Evolutionary conservation across 805 yeast species (phyloP).

Genomic region (Myxozyma monticola): DNA sequence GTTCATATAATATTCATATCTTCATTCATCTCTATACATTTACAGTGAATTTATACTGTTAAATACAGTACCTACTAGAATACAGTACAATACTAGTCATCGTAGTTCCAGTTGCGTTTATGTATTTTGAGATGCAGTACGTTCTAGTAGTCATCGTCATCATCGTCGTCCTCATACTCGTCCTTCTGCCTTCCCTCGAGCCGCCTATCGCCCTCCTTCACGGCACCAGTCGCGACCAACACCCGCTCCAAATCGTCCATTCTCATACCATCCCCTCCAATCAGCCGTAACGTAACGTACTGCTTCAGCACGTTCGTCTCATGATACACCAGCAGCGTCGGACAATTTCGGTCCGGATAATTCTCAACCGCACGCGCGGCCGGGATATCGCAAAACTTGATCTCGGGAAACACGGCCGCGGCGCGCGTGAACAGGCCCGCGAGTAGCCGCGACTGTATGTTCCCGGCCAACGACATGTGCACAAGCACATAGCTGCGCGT

Average conservation of each 20-base stretch:
- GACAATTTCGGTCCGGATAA: conserved; percentile 88
- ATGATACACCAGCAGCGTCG: conserved; percentile 81
- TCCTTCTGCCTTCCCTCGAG: conserved; percentile 37
- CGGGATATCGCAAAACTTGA: conserved; percentile 91
- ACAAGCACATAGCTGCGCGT: conserved; percentile 62
- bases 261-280: conserved; percentile 81
- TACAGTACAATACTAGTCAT: no score
- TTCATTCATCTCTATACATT: no score
- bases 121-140: no score
- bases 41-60: no score
- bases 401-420: conserved; percentile 71
- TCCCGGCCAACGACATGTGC: conserved; percentile 67
- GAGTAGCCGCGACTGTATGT: conserved; percentile 54
- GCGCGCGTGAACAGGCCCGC: conserved; percentile 54
- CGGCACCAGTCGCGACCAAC: conserved; percentile 65
- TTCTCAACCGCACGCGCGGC: conserved; percentile 88
- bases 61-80: no score
- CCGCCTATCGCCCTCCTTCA: conserved; percentile 66
- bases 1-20: no score
- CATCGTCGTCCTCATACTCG: conserved; percentile 13
- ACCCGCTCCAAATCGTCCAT: conserved; percentile 70
- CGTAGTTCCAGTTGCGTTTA: background rate
- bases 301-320: conserved; percentile 79
- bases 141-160: conserved; percentile 14
- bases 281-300: conserved; percentile 69